Base-by-base conservation (phyloP, 768 basidiomycete genomes). In the Suillus fuscotomentosus region DNA sequence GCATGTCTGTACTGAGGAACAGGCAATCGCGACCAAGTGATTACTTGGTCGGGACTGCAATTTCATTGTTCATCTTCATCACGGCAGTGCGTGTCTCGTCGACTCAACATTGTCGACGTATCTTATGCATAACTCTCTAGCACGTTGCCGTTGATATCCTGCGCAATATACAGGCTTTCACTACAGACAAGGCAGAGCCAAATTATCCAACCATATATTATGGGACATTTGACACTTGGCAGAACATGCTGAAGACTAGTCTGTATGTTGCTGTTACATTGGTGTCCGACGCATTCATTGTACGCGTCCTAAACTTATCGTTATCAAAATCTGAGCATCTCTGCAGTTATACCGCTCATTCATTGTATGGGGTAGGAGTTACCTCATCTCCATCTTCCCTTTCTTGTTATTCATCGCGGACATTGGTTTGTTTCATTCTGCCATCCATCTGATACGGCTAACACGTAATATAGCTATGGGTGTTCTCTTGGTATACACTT, bases 281-380 rank as follows among this genome's bases (percentile, higher is more conserved):
- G 27, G 61, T 74, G 36, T 71, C 68, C 48, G 73, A 75, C 51
- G 69, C 67, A 50, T 71, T 75, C 64, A 71, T 75, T 59, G 74
- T 74, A 55, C 62, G 70, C 57, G 39, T 41, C 45, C 9, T 48
- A 27, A 31, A 9, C 53, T 27, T 7, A 3, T 20, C 2, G 10
- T 38, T 24, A 22, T 15, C 6, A 43, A 51, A 36, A 61, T 39
- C 31, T 43, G 45, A 36, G 31, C 17, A 48, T 42, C 15, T 43
- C n/a, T 41, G 24, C 60, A 74, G 71, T 63, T 74, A 24, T 67
- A 72, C 48, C 73, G 73, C 17, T 65, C 63, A 56, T 74, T 65
- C 55, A 56, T 70, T 60, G 63, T 74, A 34, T 74, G 73, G 73
- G 71, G 69, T n/a, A 65, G 65, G 24, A 72, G 36, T 51, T 59